Evolutionary conservation across 768 basidiomycete species (phyloP).

Genomic region (Lactifluus rugatus): DNA sequence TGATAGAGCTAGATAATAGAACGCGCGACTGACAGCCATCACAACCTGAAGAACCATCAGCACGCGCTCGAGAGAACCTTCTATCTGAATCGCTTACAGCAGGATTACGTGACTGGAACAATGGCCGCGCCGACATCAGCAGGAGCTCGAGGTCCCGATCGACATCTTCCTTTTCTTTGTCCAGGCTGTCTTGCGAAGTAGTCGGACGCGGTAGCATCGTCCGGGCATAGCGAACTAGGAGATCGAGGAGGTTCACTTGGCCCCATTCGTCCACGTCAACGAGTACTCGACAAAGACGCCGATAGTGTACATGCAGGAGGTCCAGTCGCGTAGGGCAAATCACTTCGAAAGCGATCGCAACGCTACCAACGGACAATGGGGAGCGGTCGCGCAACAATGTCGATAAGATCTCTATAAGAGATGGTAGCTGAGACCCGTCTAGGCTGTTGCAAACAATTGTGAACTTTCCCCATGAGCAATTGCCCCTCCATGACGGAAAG

Average conservation of each 20-base stretch:
- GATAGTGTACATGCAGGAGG: slow-evolving; percentile 80
- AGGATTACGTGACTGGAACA: slow-evolving; percentile 81
- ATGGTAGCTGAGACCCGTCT: slow-evolving; percentile 60
- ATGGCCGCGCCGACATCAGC: slow-evolving; percentile 57
- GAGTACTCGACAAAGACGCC: slow-evolving; percentile 72
- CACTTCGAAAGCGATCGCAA: slow-evolving; percentile 74
- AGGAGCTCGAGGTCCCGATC: slow-evolving; percentile 75
- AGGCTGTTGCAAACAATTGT: slow-evolving; percentile 39
- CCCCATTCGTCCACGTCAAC: slow-evolving; percentile 97
- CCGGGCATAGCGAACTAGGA: slow-evolving; percentile 75
- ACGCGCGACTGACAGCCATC: slow-evolving; percentile 58
- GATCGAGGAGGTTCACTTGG: slow-evolving; percentile 67
- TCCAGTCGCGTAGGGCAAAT: slow-evolving; percentile 85
- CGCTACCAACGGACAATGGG: slow-evolving; percentile 80
- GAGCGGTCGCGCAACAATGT: slow-evolving; percentile 64
- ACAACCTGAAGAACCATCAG: slow-evolving; percentile 48
- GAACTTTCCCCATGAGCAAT: background rate
- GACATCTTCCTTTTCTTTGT: slow-evolving; percentile 44
- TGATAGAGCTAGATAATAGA: slow-evolving; percentile 63
- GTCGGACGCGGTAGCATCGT: slow-evolving; percentile 68
- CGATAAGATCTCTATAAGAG: slow-evolving; percentile 59
- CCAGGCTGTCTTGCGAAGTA: slow-evolving; percentile 25
- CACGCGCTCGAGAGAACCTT: background rate
- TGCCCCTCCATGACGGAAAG: slow-evolving; percentile 6
- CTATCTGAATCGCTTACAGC: slow-evolving; percentile 43